Evolutionary conservation across 1,284 basidiomycete species (phyloP).

Genomic region (Ceraceosorus guamensis): DNA sequence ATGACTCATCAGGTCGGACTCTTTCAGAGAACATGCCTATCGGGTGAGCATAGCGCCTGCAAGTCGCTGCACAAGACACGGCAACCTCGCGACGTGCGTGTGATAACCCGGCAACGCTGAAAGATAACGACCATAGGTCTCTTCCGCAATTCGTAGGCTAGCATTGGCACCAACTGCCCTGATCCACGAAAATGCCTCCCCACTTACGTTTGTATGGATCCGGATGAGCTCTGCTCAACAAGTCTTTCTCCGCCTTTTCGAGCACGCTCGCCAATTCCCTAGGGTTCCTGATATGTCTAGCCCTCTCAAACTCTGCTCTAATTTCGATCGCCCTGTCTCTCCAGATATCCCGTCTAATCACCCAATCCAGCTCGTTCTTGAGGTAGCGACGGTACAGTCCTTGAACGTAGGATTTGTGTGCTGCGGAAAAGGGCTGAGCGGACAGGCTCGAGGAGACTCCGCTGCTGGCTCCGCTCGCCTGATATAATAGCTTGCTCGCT

Average conservation of each 20-base stretch:
- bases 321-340: conserved; percentile 73
- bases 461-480: background rate
- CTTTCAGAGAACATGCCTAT: background rate
- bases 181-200: background rate
- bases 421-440: conserved; percentile 58
- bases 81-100: too few species aligned
- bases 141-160: background rate
- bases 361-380: conserved; percentile 81
- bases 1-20: background rate
- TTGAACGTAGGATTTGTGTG: conserved; percentile 79
- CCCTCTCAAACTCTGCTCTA: conserved; percentile 80
- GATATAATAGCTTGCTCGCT: too few species aligned
- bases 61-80: background rate
- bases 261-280: conserved; percentile 73
- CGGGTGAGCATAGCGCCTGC: background rate
- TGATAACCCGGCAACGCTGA: background rate
- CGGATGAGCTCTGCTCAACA: conserved; percentile 67
- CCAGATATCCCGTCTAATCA: conserved; percentile 75
- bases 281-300: conserved; percentile 83
- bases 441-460: conserved; percentile 11
- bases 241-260: conserved; percentile 69
- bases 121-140: background rate
- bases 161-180: background rate
- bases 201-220: conserved; percentile 82
- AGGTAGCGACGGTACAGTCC: conserved; percentile 80